phyloP scores from a whole-genome alignment of 1,284 basidiomycete genomes.

The Cystobasidium slooffiae region DNA sequence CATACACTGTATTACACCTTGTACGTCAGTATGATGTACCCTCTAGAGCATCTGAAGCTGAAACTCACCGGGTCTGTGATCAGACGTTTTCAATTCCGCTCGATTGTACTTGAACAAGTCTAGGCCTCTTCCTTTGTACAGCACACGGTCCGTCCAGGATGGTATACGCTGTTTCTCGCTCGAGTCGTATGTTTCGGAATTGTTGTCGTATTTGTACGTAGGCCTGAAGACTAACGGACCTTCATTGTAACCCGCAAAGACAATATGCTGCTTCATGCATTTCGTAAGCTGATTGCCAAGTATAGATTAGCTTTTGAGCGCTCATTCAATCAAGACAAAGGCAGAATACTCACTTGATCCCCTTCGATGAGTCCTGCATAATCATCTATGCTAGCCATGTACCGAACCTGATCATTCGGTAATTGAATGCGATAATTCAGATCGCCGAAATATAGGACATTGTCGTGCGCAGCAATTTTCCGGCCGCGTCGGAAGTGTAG shows the following conservation, averaged over 20 bases:
- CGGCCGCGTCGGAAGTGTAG: conserved; percentile 87
- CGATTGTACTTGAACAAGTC: conserved; percentile 60
- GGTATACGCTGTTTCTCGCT: conserved; percentile 96
- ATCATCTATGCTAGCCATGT: conserved; percentile 67
- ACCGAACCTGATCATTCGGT: conserved; percentile 77
- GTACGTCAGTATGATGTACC: too few species aligned
- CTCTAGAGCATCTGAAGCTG: too few species aligned
- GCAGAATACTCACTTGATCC: conserved; percentile 67
- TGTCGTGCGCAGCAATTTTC: conserved; percentile 84
- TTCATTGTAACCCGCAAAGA: conserved; percentile 84
- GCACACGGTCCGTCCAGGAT: conserved; percentile 96
- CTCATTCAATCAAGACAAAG: neutral
- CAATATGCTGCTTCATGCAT: conserved; percentile 70
- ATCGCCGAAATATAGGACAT: conserved; percentile 93
- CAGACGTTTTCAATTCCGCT: conserved; percentile 83
- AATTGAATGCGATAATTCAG: conserved; percentile 89
- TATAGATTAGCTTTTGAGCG: neutral
- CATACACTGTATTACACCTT: conserved; percentile 34
- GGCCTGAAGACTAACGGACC: conserved; percentile 85
- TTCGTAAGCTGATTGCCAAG: conserved; percentile 61
- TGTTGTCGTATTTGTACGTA: conserved; percentile 64
- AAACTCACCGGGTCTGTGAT: conserved; percentile 95
- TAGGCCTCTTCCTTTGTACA: conserved; percentile 72
- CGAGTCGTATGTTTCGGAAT: conserved; percentile 83
- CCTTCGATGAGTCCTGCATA: conserved; percentile 74